These are phyloP conservation scores for Acorus gramineus DNA, from an alignment of 106 monocot species.

Conservation along the genomic window DNA sequence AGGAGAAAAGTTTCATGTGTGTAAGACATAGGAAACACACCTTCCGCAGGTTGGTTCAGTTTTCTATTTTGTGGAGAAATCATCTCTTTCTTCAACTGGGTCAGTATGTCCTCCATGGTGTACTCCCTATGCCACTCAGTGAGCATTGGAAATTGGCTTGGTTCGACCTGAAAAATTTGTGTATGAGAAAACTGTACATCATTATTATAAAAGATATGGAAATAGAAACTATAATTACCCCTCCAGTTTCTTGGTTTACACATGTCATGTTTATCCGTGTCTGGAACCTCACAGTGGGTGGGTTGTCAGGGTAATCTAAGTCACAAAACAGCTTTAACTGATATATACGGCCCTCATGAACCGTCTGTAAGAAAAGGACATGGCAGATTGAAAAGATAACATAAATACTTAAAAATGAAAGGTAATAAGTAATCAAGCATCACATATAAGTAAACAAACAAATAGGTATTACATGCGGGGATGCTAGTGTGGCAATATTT, in stretches of 20 bases:
- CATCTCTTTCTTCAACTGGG: slow-evolving; percentile 67
- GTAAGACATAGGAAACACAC: slow-evolving; percentile 6
- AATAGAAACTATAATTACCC: slow-evolving; percentile 24
- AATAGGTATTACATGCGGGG: no score
- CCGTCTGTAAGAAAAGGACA: slow-evolving; percentile 33
- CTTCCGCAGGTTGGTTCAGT: slow-evolving; percentile 53
- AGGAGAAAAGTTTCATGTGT: no score
- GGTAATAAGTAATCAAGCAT: no score
- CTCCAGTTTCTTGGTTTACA: slow-evolving; percentile 62
- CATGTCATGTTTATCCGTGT: slow-evolving; percentile 67
- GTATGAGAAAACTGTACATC: not conserved
- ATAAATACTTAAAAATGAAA: not conserved
- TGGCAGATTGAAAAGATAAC: not conserved
- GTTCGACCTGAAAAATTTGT: slow-evolving; percentile 34
- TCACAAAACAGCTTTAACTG: slow-evolving; percentile 70
- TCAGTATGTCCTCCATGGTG: slow-evolving; percentile 71
- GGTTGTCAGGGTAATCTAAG: slow-evolving; percentile 57
- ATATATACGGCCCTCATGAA: slow-evolving; percentile 73
- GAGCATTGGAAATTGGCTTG: slow-evolving; percentile 56
- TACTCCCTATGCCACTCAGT: slow-evolving; percentile 58
- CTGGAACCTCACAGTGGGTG: slow-evolving; percentile 61
- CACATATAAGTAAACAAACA: no score
- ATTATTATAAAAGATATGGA: not conserved
- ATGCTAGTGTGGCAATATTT: no score
- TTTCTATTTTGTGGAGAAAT: slow-evolving; percentile 55